phyloP scores from a whole-genome alignment of 768 basidiomycete genomes.

The Amanita inopinata region DNA sequence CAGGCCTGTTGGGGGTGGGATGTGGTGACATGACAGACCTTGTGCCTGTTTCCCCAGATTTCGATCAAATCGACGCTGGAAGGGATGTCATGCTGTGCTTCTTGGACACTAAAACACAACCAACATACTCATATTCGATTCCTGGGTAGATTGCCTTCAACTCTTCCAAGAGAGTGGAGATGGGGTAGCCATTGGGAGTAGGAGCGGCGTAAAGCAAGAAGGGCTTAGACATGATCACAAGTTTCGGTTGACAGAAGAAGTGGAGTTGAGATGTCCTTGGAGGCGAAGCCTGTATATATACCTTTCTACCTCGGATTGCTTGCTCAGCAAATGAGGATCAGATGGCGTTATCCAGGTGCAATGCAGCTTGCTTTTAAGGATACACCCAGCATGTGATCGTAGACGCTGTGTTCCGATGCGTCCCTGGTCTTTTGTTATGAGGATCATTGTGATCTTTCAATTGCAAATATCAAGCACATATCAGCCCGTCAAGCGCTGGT shows the following conservation, averaged over 20 bases:
- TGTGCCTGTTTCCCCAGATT: slow-evolving; percentile 36
- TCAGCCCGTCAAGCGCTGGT: too few relatives aligned
- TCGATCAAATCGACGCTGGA: slow-evolving; percentile 43
- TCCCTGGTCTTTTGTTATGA: too few relatives aligned
- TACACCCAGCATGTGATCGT: too few relatives aligned
- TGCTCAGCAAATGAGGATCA: too few relatives aligned
- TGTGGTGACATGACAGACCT: neutral
- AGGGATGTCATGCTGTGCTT: neutral
- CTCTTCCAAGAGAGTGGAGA: slow-evolving; percentile 45
- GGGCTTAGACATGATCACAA: slow-evolving; percentile 16
- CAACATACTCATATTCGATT: slow-evolving; percentile 14
- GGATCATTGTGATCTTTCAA: too few relatives aligned
- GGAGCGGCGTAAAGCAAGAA: slow-evolving; percentile 30
- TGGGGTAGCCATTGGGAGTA: slow-evolving; percentile 42
- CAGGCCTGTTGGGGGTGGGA: neutral
- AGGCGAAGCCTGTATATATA: neutral
- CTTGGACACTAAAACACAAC: neutral
- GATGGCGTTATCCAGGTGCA: too few relatives aligned
- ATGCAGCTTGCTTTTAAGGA: too few relatives aligned
- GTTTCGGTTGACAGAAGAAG: neutral
- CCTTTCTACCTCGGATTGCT: too few relatives aligned
- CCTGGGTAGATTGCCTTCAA: slow-evolving; percentile 37
- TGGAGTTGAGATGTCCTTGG: neutral
- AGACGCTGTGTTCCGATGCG: too few relatives aligned
- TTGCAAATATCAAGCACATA: too few relatives aligned